These are phyloP conservation scores for Cicer bijugum DNA, from an alignment of 306 rosid species.

Conservation along the genomic window DNA sequence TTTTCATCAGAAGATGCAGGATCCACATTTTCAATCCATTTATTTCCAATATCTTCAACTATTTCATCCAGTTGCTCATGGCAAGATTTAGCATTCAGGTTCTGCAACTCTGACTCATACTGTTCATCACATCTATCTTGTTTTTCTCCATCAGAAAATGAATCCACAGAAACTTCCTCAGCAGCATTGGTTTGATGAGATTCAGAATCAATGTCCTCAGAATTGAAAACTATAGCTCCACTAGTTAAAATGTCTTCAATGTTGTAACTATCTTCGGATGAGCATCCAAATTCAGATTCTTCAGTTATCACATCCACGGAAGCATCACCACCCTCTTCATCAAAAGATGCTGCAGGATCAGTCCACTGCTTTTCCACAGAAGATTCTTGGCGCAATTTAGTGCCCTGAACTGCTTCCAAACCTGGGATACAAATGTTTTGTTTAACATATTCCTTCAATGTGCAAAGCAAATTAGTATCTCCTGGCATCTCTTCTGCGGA, in stretches of 20 bases:
- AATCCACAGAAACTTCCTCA: slow-evolving; percentile 38
- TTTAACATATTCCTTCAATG: slow-evolving; percentile 46
- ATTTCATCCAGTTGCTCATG: slow-evolving; percentile 36
- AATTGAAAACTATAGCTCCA: slow-evolving; percentile 6
- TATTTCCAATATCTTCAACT: slow-evolving; percentile 42
- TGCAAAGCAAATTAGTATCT: slow-evolving; percentile 48
- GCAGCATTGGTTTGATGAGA: slow-evolving; percentile 37
- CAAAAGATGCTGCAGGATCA: slow-evolving; percentile 22
- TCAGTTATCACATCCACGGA: slow-evolving; percentile 14
- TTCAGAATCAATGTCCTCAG: slow-evolving; percentile 39
- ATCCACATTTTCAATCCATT: background rate
- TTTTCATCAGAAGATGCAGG: slow-evolving; percentile 38
- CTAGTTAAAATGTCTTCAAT: slow-evolving; percentile 20
- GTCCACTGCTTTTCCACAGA: slow-evolving; percentile 26
- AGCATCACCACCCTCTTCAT: slow-evolving; percentile 22
- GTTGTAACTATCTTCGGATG: slow-evolving; percentile 23
- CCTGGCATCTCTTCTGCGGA: slow-evolving; percentile 37
- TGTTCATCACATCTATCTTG: slow-evolving; percentile 22
- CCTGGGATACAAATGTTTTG: slow-evolving; percentile 43
- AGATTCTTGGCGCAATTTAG: slow-evolving; percentile 38
- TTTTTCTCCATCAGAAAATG: slow-evolving; percentile 37
- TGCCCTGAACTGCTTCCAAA: slow-evolving; percentile 46
- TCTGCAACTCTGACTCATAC: slow-evolving; percentile 28
- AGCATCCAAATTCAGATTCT: slow-evolving; percentile 37
- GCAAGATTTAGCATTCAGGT: slow-evolving; percentile 38